Conservation (phyloP, 2,329 filamentous ascomycete genomes). For the Penicillium sp. region DNA sequence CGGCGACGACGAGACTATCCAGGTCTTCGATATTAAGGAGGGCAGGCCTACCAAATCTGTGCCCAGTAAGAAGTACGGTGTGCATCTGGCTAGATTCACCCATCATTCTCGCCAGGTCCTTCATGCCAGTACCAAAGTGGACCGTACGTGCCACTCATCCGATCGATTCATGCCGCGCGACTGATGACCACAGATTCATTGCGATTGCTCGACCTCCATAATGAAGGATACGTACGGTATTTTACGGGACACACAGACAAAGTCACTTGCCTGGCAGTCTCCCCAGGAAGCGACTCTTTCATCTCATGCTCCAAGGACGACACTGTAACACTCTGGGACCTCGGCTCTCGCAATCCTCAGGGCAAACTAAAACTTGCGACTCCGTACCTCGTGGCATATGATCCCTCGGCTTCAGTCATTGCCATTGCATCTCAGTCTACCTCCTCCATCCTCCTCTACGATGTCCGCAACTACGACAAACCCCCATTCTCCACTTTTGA, state of each 20-base stretch:
- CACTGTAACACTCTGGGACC: conserved; percentile 86
- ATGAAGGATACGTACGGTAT: conserved; percentile 94
- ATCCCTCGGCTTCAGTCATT: conserved; percentile 87
- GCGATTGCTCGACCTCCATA: conserved; percentile 81
- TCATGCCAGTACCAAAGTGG: conserved; percentile 92
- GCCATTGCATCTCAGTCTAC: conserved; percentile 79
- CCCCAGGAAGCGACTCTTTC: conserved; percentile 84
- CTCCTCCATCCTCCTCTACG: conserved; percentile 80
- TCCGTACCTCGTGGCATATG: conserved; percentile 80
- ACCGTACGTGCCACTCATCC: conserved; percentile 53
- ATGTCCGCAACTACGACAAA: conserved; percentile 89
- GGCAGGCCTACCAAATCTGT: conserved; percentile 84
- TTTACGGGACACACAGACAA: conserved; percentile 83
- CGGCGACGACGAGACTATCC: conserved; percentile 89
- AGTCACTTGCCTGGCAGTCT: conserved; percentile 78
- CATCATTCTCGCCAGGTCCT: conserved; percentile 88
- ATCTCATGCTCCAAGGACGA: conserved; percentile 88
- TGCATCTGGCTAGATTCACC: conserved; percentile 88
- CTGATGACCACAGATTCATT: conserved; percentile 54
- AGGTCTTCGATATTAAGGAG: conserved; percentile 90
- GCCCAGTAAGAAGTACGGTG: conserved; percentile 94
- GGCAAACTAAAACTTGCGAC: conserved; percentile 75
- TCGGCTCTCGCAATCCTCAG: conserved; percentile 71
- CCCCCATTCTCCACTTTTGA: conserved; percentile 85
- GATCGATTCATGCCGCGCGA: not conserved